Evolutionary conservation across 2,329 filamentous ascomycete species (phyloP).

Genomic region (Colletotrichum acutatum): DNA sequence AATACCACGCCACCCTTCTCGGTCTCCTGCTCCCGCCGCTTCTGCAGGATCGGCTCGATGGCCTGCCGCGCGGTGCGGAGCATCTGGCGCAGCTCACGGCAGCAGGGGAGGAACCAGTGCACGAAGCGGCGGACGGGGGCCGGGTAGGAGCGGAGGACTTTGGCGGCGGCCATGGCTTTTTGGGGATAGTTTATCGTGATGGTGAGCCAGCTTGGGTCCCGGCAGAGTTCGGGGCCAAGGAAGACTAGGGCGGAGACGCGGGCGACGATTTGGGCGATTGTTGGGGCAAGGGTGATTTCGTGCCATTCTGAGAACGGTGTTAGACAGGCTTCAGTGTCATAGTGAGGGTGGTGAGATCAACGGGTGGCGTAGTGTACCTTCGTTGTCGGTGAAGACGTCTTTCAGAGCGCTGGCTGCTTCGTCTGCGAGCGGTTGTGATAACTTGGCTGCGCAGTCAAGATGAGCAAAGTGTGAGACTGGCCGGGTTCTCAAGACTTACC

Average conservation of each 20-base stretch:
- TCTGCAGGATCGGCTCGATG: conserved; percentile 45
- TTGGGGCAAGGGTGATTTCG: conserved; percentile 9
- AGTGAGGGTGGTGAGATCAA: too few species aligned
- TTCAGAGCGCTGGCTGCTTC: conserved; percentile 5
- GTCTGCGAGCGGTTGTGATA: conserved; percentile 6
- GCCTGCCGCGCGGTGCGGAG: conserved; percentile 50
- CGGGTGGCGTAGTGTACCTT: too few species aligned
- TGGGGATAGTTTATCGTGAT: conserved; percentile 55
- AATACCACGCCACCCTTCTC: conserved; percentile 38
- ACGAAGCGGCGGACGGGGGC: conserved; percentile 51
- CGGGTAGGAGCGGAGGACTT: conserved; percentile 54
- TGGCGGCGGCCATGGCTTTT: conserved; percentile 48
- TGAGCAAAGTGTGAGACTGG: too few species aligned
- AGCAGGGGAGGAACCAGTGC: conserved; percentile 56
- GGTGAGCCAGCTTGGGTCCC: conserved; percentile 58
- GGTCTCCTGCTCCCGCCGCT: conserved; percentile 42
- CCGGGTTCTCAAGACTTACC: not conserved
- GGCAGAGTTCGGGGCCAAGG: conserved; percentile 56
- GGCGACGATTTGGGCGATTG: conserved; percentile 49
- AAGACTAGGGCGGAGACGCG: conserved; percentile 62
- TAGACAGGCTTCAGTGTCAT: too few species aligned
- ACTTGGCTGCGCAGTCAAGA: not conserved
- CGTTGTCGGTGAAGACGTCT: conserved; percentile 9
- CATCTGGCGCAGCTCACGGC: conserved; percentile 48
- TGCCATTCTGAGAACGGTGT: conserved; percentile 38